phyloP scores from a whole-genome alignment of 306 rosid genomes.

The Lagenaria siceraria region DNA sequence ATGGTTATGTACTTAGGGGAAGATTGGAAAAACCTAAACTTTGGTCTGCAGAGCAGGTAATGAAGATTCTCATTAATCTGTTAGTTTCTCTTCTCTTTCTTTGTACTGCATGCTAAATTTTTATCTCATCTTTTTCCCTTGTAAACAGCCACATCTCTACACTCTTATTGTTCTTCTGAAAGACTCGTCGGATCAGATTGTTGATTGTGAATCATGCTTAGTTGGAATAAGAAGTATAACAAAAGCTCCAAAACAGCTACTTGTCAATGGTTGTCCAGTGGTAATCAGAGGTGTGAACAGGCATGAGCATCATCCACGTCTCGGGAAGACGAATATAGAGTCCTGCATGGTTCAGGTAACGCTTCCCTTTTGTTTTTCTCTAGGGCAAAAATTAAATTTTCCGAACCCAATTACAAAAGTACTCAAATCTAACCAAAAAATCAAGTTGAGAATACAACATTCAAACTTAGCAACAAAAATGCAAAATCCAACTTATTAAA shows the following conservation, averaged over 20 bases:
- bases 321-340: constrained; percentile 90
- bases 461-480: not conserved
- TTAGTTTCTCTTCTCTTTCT: not conserved
- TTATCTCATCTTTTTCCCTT: constrained; percentile 7
- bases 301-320: constrained; percentile 92
- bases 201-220: constrained; percentile 77
- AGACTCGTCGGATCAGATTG: constrained; percentile 52
- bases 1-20: constrained; percentile 55
- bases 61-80: constrained; percentile 5
- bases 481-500: not conserved
- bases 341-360: constrained; percentile 88
- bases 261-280: constrained; percentile 75
- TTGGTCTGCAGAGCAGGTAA: constrained; percentile 94
- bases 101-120: not conserved
- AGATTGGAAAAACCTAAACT: constrained; percentile 59
- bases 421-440: not conserved
- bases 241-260: constrained; percentile 77
- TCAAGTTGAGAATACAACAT: not conserved
- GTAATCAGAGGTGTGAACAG: constrained; percentile 88
- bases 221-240: constrained; percentile 72
- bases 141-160: constrained; percentile 69
- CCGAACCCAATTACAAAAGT: not conserved
- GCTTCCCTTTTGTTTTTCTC: not conserved
- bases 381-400: not conserved
- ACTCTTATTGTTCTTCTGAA: constrained; percentile 62